Base-by-base conservation (phyloP, 1,284 basidiomycete species). In the Anthracocystis setariae region DNA sequence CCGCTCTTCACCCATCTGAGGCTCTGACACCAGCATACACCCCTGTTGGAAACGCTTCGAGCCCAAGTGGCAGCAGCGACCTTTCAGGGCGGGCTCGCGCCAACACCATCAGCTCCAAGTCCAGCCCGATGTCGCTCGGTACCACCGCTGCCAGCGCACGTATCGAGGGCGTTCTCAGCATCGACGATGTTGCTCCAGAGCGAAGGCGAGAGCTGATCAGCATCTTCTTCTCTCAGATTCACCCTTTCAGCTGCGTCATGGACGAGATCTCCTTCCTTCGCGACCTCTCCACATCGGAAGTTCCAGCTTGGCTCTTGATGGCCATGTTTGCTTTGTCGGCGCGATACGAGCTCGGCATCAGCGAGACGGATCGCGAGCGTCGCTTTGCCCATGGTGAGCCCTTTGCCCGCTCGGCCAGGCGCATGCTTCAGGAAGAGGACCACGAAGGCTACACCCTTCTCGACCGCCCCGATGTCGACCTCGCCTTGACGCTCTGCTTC, bases 261-360 rank as follows among this genome's bases (percentile, higher is more conserved):
- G 85, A 86, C 66, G 73, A 77, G 20, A 79, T 85, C 23, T 85
- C 84, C 3, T 85, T 86, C 76, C 73, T 83, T 10, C 81, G 85
- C 56, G 83, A 85, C 12, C 75, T 84, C 13, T 85, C 84, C 63
- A 81, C 83, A 37, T 78, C 76, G 33, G 81, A 81, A 44, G 77
- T 83, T 4, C 83, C 84, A 13, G 81, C 83, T 5, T 74, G 84
- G 39, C 77, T 85, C n/a, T 76, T 85, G 47, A 81, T 85, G 66
- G 79, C 83, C 38, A 84, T 86, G 37, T 85, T 84, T 70, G 82
- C 84, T 18, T 63, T 85, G 20, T 74, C 84, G 20, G 80, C 84
- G 9, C 83, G 85, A 47, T 84, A 76, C 61, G 79, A 82, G 32
- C 83, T 84, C 53, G 70, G 56, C 25, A 62, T 58, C 49, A 52